Evolutionary conservation across 306 rosid genomes (phyloP).

Genomic region (Delonix regia): DNA sequence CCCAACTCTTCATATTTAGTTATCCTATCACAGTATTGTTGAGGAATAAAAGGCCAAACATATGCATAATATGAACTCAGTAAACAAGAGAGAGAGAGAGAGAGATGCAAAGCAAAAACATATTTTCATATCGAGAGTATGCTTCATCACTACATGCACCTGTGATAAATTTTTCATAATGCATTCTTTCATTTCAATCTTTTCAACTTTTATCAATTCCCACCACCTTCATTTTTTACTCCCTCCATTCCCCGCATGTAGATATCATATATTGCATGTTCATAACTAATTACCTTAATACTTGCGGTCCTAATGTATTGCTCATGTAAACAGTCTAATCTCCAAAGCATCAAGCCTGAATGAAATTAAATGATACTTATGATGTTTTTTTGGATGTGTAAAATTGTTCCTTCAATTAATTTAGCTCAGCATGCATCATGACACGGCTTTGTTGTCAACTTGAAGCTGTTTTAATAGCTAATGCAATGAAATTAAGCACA

Average conservation of each 20-base stretch:
- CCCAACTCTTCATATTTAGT: too few relatives aligned
- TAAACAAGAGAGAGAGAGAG: background rate
- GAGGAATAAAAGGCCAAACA: too few relatives aligned
- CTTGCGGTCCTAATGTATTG: background rate
- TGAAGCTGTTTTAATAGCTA: background rate
- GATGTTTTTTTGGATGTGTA: constrained; percentile 9
- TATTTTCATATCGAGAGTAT: background rate
- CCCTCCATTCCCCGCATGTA: background rate
- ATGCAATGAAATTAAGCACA: background rate
- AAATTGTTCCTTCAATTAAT: background rate
- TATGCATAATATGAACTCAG: too few relatives aligned
- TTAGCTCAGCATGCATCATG: background rate
- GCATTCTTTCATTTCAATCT: background rate
- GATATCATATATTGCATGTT: constrained; percentile 18
- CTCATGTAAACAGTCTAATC: background rate
- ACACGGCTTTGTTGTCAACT: background rate
- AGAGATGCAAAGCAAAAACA: background rate
- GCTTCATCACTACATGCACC: background rate
- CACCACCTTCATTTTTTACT: background rate
- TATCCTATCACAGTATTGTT: too few relatives aligned
- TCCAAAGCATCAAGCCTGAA: background rate
- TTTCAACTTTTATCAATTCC: background rate
- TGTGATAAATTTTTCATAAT: background rate
- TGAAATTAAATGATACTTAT: background rate
- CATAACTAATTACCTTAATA: background rate